Evolutionary conservation across 306 rosid species (phyloP).

Genomic region (Lablab purpureus): DNA sequence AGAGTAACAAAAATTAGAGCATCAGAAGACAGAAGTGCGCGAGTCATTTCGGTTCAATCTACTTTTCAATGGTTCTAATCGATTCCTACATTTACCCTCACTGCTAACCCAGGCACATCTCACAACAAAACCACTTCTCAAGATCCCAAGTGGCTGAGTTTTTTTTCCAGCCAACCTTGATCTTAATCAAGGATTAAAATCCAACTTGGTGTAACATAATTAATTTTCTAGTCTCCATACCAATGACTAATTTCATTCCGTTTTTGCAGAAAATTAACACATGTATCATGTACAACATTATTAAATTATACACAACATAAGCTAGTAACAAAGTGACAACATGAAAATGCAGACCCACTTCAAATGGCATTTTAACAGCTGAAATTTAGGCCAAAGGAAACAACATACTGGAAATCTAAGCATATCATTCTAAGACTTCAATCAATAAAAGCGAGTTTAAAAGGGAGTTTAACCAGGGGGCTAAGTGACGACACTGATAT

Average conservation of each 20-base stretch:
- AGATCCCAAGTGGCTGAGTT: neutral
- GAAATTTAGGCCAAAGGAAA: neutral
- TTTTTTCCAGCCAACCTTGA: neutral
- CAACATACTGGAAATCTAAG: neutral
- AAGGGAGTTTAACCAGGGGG: constrained; percentile 62
- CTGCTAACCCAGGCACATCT: neutral
- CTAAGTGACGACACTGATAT: constrained; percentile 57
- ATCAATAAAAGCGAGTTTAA: neutral
- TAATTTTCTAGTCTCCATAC: neutral
- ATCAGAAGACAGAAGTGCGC: neutral
- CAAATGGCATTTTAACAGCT: constrained; percentile 8
- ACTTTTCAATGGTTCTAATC: neutral
- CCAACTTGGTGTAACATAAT: neutral
- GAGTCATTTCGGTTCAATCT: neutral
- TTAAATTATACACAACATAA: neutral
- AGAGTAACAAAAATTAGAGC: neutral
- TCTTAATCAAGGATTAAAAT: neutral
- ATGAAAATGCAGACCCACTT: neutral
- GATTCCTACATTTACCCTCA: neutral
- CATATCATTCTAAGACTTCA: neutral
- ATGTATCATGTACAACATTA: neutral
- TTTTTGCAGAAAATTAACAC: neutral
- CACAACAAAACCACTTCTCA: neutral
- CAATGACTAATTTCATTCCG: neutral
- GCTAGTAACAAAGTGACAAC: neutral